These are phyloP conservation scores for Neofusicoccum cordaticola DNA, from an alignment of 2,329 filamentous ascomycete genomes.

Conservation along the genomic window DNA sequence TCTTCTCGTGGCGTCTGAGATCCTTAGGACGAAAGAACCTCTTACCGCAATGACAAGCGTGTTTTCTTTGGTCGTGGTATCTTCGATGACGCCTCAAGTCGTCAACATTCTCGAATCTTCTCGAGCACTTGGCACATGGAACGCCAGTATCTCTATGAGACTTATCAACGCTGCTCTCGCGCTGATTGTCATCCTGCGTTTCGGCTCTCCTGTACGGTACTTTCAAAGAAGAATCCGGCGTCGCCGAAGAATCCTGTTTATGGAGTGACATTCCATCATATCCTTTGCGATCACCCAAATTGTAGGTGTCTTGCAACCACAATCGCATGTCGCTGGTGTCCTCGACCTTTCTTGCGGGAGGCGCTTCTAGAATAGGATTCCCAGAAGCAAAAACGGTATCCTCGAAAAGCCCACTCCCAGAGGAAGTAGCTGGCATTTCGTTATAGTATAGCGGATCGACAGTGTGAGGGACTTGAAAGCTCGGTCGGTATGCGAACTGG, in stretches of 20 bases:
- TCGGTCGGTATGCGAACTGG: neutral
- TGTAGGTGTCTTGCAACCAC: neutral
- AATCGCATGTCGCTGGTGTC: neutral
- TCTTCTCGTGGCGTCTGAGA: neutral
- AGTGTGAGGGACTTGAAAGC: neutral
- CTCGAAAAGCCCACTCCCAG: neutral
- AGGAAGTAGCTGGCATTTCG: neutral
- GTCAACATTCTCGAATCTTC: neutral
- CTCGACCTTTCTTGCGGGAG: neutral
- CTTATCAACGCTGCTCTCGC: neutral
- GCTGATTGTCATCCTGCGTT: neutral
- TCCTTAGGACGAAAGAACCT: conserved; percentile 8
- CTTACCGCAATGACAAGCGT: neutral
- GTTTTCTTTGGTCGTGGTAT: neutral
- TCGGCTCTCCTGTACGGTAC: neutral
- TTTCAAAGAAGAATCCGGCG: no score
- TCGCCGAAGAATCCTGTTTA: neutral
- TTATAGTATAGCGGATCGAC: neutral
- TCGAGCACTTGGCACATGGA: neutral
- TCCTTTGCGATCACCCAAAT: neutral
- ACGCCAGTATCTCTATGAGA: neutral
- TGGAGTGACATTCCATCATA: no score
- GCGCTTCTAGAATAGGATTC: no score
- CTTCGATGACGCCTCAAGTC: conserved; percentile 5
- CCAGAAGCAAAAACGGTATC: neutral